Evolutionary conservation across 2,329 filamentous ascomycete species (phyloP).

Genomic region (Sporothrix mexicana): DNA sequence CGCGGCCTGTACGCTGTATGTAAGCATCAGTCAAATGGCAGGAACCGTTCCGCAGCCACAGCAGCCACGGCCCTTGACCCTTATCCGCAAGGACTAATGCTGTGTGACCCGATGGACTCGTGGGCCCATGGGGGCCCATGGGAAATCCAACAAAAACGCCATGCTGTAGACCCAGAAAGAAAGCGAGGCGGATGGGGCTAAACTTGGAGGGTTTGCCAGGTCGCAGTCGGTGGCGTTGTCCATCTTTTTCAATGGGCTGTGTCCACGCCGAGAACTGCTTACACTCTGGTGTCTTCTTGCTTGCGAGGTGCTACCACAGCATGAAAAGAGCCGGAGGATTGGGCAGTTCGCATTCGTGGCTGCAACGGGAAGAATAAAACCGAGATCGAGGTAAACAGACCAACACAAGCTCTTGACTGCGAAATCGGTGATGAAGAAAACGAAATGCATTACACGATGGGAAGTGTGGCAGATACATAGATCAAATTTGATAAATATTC

Average conservation of each 20-base stretch:
- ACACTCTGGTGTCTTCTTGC: background rate
- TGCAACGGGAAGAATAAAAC: background rate
- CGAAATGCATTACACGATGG: no score
- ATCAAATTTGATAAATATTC: no score
- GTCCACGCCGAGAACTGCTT: background rate
- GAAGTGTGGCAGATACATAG: no score
- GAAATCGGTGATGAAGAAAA: background rate
- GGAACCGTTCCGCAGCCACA: background rate
- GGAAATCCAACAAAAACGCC: background rate
- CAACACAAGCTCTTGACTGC: background rate
- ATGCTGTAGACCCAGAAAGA: background rate
- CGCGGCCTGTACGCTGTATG: slow-evolving; percentile 1
- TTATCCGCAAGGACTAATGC: slow-evolving; percentile 7
- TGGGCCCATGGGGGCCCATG: no score
- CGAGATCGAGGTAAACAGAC: background rate
- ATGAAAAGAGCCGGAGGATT: background rate
- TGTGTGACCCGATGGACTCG: background rate
- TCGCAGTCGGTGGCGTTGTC: background rate
- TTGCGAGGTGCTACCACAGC: background rate
- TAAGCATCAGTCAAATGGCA: slow-evolving; percentile 25
- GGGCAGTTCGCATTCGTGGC: background rate
- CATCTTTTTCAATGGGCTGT: no score
- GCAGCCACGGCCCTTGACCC: background rate
- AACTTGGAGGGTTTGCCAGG: background rate
- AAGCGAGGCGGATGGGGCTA: background rate